Base-by-base conservation (phyloP, 352 stramenopile genomes). In the Phytophthora boehmeriae region DNA sequence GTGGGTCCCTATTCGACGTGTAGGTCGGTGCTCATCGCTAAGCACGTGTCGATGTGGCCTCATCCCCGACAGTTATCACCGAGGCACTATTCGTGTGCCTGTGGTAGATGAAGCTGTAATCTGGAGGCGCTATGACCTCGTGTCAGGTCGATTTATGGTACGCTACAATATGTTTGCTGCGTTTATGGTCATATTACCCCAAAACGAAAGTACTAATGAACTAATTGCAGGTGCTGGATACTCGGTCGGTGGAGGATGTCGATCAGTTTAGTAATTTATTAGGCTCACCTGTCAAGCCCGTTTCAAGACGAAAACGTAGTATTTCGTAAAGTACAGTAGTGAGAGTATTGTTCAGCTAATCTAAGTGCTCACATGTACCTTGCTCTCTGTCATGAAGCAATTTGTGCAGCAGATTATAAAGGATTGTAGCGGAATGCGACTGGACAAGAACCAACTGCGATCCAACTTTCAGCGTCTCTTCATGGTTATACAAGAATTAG, bases 101-200 rank as follows among this genome's bases (percentile, higher is more conserved):
- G 63, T 93, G 8, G 84, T 93, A 10, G 84, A 93, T 36, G 84
- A 93, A 39, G 80, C 78, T 0, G 66, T 91, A 8, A 83, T 93
- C 44, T 93, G 84, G 84, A 78, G 79, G 25, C 77, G 89, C 56
- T 93, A 93, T 47, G 79, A 78, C 22, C 54, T 71, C 20, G 72
- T 90, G 14, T 89, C 76, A 10, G 75, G 81, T 22, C 70, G 84
- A 14, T 91, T 93, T 34, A 91, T 93, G 84, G 84, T 92, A 43
- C 45, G 60, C 50, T 22, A n/a, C n/a, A n/a, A n/a, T n/a, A n/a
- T n/a, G n/a, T n/a, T n/a, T n/a, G n/a, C n/a, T 48, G 25, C 25
- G 3, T 30, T 30, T 30, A 30, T 45, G 10, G 17, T 27, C 20
- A 17, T 5, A 41, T 34, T 55, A 20, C 23, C 41, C 6, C 8